These are phyloP conservation scores for Arachis stenosperma DNA, from an alignment of 306 rosid species.

Conservation along the genomic window DNA sequence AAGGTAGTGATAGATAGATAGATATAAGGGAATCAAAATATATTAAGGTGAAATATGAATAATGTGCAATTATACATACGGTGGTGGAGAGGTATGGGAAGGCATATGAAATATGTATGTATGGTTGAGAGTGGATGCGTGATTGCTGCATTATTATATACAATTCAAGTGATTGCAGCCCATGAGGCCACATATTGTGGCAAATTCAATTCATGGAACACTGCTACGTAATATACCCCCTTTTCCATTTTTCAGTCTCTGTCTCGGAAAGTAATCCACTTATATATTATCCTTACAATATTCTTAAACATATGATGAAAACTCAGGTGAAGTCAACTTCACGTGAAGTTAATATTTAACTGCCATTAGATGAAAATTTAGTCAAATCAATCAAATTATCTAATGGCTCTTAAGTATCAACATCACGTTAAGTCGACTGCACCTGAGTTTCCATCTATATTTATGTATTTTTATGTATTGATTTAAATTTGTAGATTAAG, in stretches of 20 bases:
- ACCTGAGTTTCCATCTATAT: no score
- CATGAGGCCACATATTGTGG: slow-evolving; percentile 16
- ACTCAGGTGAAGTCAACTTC: no score
- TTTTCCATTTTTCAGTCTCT: slow-evolving; percentile 2
- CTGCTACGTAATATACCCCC: slow-evolving; percentile 12
- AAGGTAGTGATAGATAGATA: background rate
- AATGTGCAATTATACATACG: slow-evolving; percentile 5
- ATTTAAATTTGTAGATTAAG: no score
- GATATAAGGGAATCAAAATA: slow-evolving; percentile 2
- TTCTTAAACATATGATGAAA: no score
- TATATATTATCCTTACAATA: background rate
- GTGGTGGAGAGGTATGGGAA: background rate
- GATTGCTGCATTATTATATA: background rate
- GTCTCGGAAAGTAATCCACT: slow-evolving; percentile 28
- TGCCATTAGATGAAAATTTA: no score
- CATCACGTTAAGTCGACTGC: no score
- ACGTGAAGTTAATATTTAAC: no score
- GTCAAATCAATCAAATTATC: no score
- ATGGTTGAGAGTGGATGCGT: background rate
- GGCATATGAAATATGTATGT: background rate
- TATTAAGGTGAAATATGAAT: background rate
- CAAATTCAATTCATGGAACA: slow-evolving; percentile 6
- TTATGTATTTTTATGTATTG: no score
- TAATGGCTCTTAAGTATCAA: no score
- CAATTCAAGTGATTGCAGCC: background rate